Evolutionary conservation across 164 flowering plant species (phyloP), one percentile per base, ranked within the genome.

Genomic region (Liriodendron chinense): DNA sequence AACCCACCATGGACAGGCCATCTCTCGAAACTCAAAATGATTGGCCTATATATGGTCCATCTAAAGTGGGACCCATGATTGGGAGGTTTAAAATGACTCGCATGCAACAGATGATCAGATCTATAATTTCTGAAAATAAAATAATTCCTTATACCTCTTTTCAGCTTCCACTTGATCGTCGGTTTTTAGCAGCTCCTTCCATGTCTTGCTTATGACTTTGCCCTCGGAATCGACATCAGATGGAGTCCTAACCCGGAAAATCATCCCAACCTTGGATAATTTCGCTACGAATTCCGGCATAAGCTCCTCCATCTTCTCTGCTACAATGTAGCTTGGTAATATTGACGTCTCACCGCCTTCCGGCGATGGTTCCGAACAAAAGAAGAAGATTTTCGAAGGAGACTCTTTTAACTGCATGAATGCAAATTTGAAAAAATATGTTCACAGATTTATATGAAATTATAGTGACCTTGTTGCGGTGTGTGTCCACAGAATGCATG

Each of bases 271-370:
- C 21, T 73, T 21, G 13, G 50, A n/a, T 16, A 73, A 62, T 34
- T 21, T 64, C 12, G 56, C 20, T 6, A 73, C 57, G 57, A 73
- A 73, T 64, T 72, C 74, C 3, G 74, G 53, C 74, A 20, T 25
- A 24, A 47, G 21, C 59, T 72, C 66, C 67, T 61, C 75, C 75
- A 73, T 73, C 57, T 47, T 43, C 53, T 73, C 75, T 4, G 62
- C 57, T 34, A 73, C 20, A 10, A 62, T 23, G 43, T 73, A 28
- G 57, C 75, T 73, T 5, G 69, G 75, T 7, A 73, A 21, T 73
- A 73, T 73, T 13, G 75, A 73, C 16, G 75, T 73, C 57, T 73
- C 69, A 1, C 75, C 69, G 2, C 75, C 75, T 73, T 43, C 68
- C 9, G 75, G 75, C 1, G 69, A 64, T 62, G 75, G 68, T 22